Evolutionary conservation across 768 basidiomycete genomes (phyloP), one percentile per base, ranked within the genome.

Genomic region (Suillus placidus): DNA sequence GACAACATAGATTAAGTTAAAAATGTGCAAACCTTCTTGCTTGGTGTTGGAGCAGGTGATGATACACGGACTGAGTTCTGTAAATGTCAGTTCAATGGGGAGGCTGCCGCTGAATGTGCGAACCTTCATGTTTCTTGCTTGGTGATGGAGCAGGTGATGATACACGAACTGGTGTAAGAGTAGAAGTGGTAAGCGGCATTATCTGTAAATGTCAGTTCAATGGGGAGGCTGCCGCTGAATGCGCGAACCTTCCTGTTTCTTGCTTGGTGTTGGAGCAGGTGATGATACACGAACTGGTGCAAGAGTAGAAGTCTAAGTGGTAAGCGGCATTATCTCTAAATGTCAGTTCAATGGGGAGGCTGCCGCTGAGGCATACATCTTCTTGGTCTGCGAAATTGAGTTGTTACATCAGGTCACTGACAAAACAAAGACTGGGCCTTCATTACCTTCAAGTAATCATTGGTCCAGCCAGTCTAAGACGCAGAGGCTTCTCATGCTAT

Each of bases 371-470:
- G 52, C 72, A 76, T 6, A 71, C 73, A 6, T 57, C 40, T 20
- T 72, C 76, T 12, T 70, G 64, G 13, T 20, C 26, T 26, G 26
- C 26, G 2, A 26, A 26, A 35, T 38, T n/a, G n/a, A 35, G 51
- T 70, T 37, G 9, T 45, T 71, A 54, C 23, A 16, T 52, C 42
- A 38, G 56, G 26, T 42, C 23, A 18, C 40, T 9, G 26, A 16
- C 7, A 57, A 18, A 38, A 18, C 37, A 1, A 16, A 42, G 35
- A 34, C 10, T 16, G 30, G 35, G 42, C 56, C 23, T 0, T 2
- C 26, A 72, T 57, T 63, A 87, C 89, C 79, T 82, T 77, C 40
- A 89, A 70, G 67, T 90, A 90, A 1, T 83, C 77, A 9, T 69
- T 79, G 49, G 83, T 83, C 73, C 77, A 90, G 12, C 86, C 84